Conservation (phyloP, 257 asterid genomes). For the Solanum clarkiae region DNA sequence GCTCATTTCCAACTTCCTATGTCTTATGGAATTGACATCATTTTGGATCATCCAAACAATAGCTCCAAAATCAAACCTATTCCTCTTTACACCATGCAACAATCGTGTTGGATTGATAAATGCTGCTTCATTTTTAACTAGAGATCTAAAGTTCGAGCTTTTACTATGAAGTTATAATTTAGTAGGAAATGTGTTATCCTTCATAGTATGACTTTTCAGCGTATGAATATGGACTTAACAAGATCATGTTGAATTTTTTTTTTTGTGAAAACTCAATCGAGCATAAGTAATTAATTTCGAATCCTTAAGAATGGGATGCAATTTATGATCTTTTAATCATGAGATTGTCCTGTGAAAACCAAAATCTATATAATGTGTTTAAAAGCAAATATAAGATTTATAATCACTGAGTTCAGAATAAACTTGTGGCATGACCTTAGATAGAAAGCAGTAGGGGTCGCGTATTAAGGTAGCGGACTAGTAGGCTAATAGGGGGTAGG, state of each 20-base stretch:
- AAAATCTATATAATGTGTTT: neutral
- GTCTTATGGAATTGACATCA: neutral
- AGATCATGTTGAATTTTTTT: neutral
- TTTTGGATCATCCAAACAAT: neutral
- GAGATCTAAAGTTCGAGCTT: too few species aligned
- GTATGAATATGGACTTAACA: neutral
- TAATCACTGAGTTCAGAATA: neutral
- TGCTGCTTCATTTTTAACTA: neutral
- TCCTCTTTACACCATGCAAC: neutral
- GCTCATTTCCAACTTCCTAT: neutral
- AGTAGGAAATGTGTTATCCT: too few species aligned
- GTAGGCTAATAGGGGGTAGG: too few species aligned
- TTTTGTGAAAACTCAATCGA: neutral
- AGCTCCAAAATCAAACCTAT: neutral
- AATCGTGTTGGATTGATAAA: neutral
- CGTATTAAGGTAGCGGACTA: too few species aligned
- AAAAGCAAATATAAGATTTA: neutral
- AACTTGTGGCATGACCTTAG: too few species aligned
- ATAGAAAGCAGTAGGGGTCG: too few species aligned
- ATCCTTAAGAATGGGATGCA: neutral
- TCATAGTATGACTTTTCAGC: neutral
- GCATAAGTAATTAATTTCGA: neutral
- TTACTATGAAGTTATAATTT: too few species aligned
- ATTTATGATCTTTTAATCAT: neutral
- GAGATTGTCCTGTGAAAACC: neutral